phyloP scores from a whole-genome alignment of 2,329 filamentous ascomycete genomes.

The Fusarium humuli region DNA sequence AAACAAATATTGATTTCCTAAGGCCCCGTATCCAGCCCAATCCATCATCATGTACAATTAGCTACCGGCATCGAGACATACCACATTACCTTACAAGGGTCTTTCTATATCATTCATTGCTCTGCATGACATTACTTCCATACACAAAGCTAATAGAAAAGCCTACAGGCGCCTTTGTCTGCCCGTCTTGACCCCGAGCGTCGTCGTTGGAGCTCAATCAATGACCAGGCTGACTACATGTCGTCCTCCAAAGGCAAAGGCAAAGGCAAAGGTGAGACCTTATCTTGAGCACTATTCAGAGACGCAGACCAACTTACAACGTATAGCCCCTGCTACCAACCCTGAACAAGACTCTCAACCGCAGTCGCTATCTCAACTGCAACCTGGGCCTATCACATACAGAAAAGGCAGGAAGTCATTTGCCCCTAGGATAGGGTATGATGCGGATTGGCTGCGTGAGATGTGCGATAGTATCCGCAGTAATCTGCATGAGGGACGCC shows the following conservation, averaged over 20 bases:
- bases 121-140: neutral
- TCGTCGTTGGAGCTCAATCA: conserved; percentile 23
- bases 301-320: conserved; percentile 27
- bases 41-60: conserved; percentile 1
- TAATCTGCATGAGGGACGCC: conserved; percentile 49
- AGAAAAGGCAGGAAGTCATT: conserved; percentile 1
- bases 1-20: neutral
- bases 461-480: conserved; percentile 58
- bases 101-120: neutral
- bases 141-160: conserved; percentile 21
- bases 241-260: conserved; percentile 10
- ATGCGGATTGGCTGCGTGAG: conserved; percentile 46
- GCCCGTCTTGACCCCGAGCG: conserved; percentile 23
- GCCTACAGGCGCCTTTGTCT: conserved; percentile 30
- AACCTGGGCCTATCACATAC: conserved; percentile 4
- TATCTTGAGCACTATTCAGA: neutral
- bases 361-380: neutral
- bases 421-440: conserved; percentile 18
- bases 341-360: conserved; percentile 5
- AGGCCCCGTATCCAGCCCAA: neutral
- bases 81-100: neutral
- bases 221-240: conserved; percentile 32
- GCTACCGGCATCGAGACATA: neutral
- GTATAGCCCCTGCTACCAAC: conserved; percentile 28
- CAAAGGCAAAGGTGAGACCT: conserved; percentile 31